Evolutionary conservation across 78 protist species (phyloP).

Genomic region (Dictyostelium firmibasis): DNA sequence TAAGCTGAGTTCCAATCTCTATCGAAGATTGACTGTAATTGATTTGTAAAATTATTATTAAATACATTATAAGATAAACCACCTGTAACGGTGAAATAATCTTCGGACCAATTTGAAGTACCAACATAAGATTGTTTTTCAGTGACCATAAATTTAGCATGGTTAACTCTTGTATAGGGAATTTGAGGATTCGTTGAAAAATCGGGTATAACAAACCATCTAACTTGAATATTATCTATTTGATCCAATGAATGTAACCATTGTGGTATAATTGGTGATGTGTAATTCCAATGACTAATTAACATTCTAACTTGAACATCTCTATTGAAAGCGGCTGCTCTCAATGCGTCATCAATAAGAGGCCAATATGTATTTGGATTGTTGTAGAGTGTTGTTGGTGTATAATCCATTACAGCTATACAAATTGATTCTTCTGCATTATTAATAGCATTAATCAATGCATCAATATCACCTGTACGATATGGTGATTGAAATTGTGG

Average conservation of each 20-base stretch:
- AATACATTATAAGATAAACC: conserved; percentile 68
- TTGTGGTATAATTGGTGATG: conserved; percentile 53
- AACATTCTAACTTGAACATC: conserved; percentile 78
- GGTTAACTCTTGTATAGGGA: conserved; percentile 91
- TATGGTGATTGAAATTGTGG: conserved; percentile 16
- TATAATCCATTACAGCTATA: conserved; percentile 87
- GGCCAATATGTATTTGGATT: conserved; percentile 82
- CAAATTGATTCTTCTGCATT: conserved; percentile 48
- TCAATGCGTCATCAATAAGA: conserved; percentile 76
- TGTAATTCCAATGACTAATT: conserved; percentile 85
- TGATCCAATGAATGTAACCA: conserved; percentile 76
- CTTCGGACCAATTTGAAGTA: conserved; percentile 88
- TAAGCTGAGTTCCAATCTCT: conserved; percentile 78
- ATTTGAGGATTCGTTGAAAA: conserved; percentile 32
- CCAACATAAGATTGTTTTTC: conserved; percentile 79
- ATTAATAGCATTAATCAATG: conserved; percentile 54
- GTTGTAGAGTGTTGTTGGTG: conserved; percentile 66
- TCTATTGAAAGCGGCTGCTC: conserved; percentile 81
- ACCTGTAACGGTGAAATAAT: conserved; percentile 82
- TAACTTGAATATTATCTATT: conserved; percentile 71
- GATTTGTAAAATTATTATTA: conserved; percentile 29
- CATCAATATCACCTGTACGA: conserved; percentile 82
- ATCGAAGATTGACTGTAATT: conserved; percentile 61
- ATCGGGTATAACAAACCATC: conserved; percentile 83
- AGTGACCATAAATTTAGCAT: conserved; percentile 91